Conservation (phyloP, 306 rosid genomes). For the Gastrolobium bilobum region DNA sequence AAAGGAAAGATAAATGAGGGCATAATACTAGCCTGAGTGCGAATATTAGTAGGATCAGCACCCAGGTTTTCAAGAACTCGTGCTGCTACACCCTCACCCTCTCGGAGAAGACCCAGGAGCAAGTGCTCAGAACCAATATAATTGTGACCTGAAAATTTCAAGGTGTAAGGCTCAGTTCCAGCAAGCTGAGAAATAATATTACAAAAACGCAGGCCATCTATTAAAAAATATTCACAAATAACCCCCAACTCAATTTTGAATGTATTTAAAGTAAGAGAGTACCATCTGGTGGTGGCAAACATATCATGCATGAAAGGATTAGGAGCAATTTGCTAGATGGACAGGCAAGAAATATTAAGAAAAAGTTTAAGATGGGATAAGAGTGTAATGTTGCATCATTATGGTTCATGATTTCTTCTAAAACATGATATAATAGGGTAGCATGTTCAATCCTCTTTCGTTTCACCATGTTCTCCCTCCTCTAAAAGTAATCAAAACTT, state of each 20-base stretch:
- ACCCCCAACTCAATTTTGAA: conserved; percentile 26
- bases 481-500: conserved; percentile 21
- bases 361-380: background rate
- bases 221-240: background rate
- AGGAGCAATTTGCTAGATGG: conserved; percentile 22
- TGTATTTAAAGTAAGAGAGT: conserved; percentile 19
- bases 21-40: conserved; percentile 83
- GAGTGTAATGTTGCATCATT: conserved; percentile 10
- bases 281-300: conserved; percentile 19
- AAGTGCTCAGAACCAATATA: conserved; percentile 99
- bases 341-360: conserved; percentile 8
- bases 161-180: conserved; percentile 32
- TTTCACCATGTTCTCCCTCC: conserved; percentile 35
- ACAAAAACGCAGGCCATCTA: background rate
- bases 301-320: conserved; percentile 2
- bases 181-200: conserved; percentile 20
- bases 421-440: background rate
- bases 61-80: conserved; percentile 98
- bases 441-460: conserved; percentile 5
- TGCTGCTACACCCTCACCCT: conserved; percentile 99
- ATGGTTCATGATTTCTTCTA: background rate
- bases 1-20: background rate
- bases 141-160: conserved; percentile 78
- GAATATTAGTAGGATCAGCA: conserved; percentile 95
- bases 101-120: conserved; percentile 97